Percentiles rank a stretch among this genome's conserved stretches.
phyloP scores from a whole-genome alignment of 805 yeast species.

The Nakazawaea sp. region DNA sequence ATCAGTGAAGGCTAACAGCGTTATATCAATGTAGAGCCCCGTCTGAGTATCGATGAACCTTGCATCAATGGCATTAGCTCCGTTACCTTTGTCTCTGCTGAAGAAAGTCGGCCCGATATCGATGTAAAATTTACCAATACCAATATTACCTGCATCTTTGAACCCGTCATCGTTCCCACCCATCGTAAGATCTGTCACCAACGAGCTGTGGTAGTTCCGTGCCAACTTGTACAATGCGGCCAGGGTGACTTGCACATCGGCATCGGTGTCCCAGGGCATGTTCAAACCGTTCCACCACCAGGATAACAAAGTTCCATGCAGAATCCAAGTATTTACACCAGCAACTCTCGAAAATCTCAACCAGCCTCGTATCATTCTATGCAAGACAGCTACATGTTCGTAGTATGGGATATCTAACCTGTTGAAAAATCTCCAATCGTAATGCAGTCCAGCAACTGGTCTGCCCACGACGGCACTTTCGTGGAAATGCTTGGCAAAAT shows the following conservation, averaged over 20 bases:
- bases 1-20: conserved; percentile 45
- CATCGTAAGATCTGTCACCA: conserved; percentile 32
- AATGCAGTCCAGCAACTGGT: conserved; percentile 28
- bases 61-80: conserved; percentile 56
- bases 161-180: conserved; percentile 14
- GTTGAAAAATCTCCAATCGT: conserved; percentile 49
- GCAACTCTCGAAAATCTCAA: conserved; percentile 37
- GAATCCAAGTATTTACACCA: conserved; percentile 52
- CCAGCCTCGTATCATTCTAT: conserved; percentile 45
- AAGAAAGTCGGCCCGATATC: conserved; percentile 43
- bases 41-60: conserved; percentile 58
- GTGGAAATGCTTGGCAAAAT: conserved; percentile 25
- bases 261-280: conserved; percentile 64
- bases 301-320: conserved; percentile 59
- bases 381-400: conserved; percentile 32
- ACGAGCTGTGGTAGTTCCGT: conserved; percentile 38
- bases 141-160: conserved; percentile 27
- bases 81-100: conserved; percentile 42
- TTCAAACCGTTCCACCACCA: conserved; percentile 59
- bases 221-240: conserved; percentile 38
- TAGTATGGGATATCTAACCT: conserved; percentile 34
- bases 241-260: conserved; percentile 59
- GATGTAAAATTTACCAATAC: conserved; percentile 50
- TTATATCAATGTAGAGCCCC: conserved; percentile 62
- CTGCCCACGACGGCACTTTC: conserved; percentile 24